Conservation (phyloP, 495 filamentous ascomycete species). For the Penicillium coffeae region DNA sequence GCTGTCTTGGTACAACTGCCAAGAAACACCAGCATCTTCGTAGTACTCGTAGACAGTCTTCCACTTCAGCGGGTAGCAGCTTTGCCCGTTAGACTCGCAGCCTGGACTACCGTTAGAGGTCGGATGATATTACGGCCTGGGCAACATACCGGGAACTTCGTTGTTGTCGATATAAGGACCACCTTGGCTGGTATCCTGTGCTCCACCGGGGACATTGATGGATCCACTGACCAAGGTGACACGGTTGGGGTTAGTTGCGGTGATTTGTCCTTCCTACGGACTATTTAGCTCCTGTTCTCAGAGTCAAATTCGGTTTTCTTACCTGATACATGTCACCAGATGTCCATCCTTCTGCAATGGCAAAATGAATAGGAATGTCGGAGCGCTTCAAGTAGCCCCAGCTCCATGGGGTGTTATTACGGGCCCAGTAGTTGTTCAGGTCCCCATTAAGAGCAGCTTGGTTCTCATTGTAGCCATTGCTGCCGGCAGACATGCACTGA, state of each 20-base stretch:
- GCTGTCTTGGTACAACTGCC: constrained; percentile 52
- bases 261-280: constrained; percentile 46
- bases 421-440: constrained; percentile 51
- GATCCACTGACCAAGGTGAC: constrained; percentile 52
- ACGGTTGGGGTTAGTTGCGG: constrained; percentile 53
- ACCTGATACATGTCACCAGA: constrained; percentile 56
- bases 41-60: constrained; percentile 52
- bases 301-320: not conserved
- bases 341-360: constrained; percentile 52
- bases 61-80: constrained; percentile 55
- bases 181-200: constrained; percentile 40
- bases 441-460: constrained; percentile 48
- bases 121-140: not conserved
- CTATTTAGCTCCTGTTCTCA: constrained; percentile 1
- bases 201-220: constrained; percentile 49
- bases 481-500: constrained; percentile 52
- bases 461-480: constrained; percentile 49
- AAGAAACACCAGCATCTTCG: constrained; percentile 49
- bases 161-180: constrained; percentile 56
- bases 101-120: constrained; percentile 14
- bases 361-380: constrained; percentile 52
- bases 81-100: constrained; percentile 40
- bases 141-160: constrained; percentile 40
- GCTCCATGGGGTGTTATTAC: constrained; percentile 51
- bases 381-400: constrained; percentile 47